Evolutionary conservation across 2,329 filamentous ascomycete genomes (phyloP).

Genomic region (Nothophaeocryptopus gaeumannii): DNA sequence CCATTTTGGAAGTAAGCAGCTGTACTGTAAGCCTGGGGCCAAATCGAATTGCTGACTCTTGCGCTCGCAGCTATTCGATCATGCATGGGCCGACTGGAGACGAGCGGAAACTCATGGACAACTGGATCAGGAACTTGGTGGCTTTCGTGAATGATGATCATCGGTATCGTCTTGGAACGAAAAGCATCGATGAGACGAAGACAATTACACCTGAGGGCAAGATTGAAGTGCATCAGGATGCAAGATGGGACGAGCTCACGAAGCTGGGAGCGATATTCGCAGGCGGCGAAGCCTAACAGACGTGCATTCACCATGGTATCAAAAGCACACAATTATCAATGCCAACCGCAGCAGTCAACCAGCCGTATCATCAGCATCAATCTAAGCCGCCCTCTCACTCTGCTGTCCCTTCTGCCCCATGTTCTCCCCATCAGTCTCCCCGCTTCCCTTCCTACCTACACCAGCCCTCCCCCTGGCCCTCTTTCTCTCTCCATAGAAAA

Average conservation of each 20-base stretch:
- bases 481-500: conserved; percentile 30
- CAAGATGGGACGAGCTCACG: conserved; percentile 2
- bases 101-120: conserved; percentile 2
- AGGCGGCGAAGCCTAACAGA: neutral
- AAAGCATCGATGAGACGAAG: conserved; percentile 3
- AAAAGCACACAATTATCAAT: too few species aligned
- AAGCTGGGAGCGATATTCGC: conserved; percentile 3
- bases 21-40: neutral
- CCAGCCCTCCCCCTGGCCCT: conserved; percentile 10
- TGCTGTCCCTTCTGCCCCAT: too few species aligned
- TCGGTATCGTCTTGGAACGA: neutral
- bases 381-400: too few species aligned
- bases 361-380: too few species aligned
- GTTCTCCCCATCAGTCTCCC: too few species aligned
- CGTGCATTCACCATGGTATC: too few species aligned
- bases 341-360: too few species aligned
- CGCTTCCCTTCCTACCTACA: too few species aligned
- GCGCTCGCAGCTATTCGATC: conserved; percentile 3
- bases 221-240: conserved; percentile 1
- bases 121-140: conserved; percentile 10
- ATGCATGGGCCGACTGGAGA: conserved; percentile 1
- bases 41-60: neutral
- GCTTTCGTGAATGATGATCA: conserved; percentile 5
- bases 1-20: conserved; percentile 8
- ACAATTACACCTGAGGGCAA: neutral